A percentile compares a stretch with the other conserved stretches of the same genome.
Evolutionary conservation across 352 stramenopile genomes (phyloP).

Genomic region (Phytophthora pini): DNA sequence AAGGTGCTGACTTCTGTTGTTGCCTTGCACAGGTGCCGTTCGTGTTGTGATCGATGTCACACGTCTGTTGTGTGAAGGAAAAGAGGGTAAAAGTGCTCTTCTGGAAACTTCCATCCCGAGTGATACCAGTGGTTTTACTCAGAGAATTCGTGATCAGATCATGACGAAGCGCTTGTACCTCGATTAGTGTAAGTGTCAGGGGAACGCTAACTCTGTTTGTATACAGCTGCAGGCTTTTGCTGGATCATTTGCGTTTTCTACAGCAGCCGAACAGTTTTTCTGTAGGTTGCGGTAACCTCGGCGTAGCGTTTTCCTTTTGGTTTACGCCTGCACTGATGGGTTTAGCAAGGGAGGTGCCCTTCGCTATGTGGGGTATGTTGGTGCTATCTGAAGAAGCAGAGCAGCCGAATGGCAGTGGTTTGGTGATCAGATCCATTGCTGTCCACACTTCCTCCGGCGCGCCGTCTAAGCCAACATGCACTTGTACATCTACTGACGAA

Average conservation of each 20-base stretch:
- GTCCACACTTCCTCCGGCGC: conserved; percentile 28
- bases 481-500: conserved; percentile 28
- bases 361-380: not conserved
- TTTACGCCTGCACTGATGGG: too few relatives aligned
- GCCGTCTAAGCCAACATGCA: conserved; percentile 55
- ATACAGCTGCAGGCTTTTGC: not conserved
- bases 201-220: not conserved
- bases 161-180: conserved; percentile 26
- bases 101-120: conserved; percentile 27
- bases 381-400: conserved; percentile 1
- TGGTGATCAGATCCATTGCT: conserved; percentile 25
- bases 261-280: not conserved
- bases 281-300: conserved; percentile 20
- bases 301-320: conserved; percentile 10
- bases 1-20: conserved; percentile 5
- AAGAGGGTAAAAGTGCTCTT: conserved; percentile 7
- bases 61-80: conserved; percentile 21
- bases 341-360: too few relatives aligned
- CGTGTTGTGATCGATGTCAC: conserved; percentile 42
- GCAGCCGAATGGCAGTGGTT: conserved; percentile 9
- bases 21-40: conserved; percentile 25
- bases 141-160: conserved; percentile 36
- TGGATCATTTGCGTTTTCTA: not conserved
- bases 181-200: conserved; percentile 7
- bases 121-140: conserved; percentile 19